These are phyloP conservation scores for Fusarium sublunatum DNA, from an alignment of 2,329 filamentous ascomycete species.

Conservation along the genomic window DNA sequence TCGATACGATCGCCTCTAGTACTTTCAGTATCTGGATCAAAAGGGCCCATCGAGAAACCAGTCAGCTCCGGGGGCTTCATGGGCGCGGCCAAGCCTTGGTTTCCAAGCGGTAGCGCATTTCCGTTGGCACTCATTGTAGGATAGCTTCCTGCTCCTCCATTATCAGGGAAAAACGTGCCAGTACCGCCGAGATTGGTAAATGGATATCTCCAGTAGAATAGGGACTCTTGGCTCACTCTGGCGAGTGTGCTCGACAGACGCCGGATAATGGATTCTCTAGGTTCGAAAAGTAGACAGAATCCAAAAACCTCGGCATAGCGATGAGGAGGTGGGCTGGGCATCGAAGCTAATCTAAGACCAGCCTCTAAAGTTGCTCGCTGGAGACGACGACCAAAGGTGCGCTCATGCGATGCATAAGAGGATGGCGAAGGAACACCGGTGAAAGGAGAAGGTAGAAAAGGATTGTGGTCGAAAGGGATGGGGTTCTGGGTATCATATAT, in stretches of 20 bases:
- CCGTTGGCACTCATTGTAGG: background rate
- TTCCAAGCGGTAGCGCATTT: constrained; percentile 48
- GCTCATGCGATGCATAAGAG: constrained; percentile 72
- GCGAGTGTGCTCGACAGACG: constrained; percentile 53
- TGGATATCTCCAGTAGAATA: constrained; percentile 70
- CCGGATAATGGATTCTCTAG: constrained; percentile 59
- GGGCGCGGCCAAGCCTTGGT: constrained; percentile 50
- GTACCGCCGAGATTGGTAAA: constrained; percentile 75
- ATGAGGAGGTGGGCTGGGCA: constrained; percentile 60
- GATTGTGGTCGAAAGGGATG: constrained; percentile 32
- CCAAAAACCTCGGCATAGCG: constrained; percentile 71
- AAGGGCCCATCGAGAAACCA: constrained; percentile 60
- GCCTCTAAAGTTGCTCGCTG: constrained; percentile 74
- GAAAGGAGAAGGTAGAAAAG: constrained; percentile 45
- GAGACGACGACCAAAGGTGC: constrained; percentile 76
- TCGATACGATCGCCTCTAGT: constrained; percentile 58
- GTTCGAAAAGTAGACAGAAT: constrained; percentile 73
- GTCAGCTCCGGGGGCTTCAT: constrained; percentile 41
- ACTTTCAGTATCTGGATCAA: constrained; percentile 53
- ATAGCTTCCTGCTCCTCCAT: constrained; percentile 8
- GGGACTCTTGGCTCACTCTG: constrained; percentile 52
- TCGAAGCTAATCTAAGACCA: constrained; percentile 67
- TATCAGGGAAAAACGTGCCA: constrained; percentile 69
- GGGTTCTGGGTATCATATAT: constrained; percentile 47
- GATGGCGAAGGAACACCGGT: constrained; percentile 56